A percentile compares a stretch with the other conserved stretches of the same genome.
These are phyloP conservation scores for Panellus pusillus DNA, from an alignment of 768 basidiomycete species.

Conservation along the genomic window DNA sequence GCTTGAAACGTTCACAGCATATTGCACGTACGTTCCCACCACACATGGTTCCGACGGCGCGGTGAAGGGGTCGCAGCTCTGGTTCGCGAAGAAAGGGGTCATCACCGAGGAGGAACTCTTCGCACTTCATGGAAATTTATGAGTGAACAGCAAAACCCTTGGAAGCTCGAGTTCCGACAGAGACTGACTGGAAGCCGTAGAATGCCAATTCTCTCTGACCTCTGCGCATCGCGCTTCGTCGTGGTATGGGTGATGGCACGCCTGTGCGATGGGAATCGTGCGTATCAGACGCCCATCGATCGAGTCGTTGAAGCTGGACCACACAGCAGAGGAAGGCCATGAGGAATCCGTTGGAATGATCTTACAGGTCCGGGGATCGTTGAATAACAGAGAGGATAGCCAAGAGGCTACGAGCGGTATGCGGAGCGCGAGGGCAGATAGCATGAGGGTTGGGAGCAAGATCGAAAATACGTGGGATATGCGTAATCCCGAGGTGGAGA, in stretches of 20 bases:
- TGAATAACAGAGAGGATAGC: background rate
- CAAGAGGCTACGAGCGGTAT: background rate
- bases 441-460: too few species aligned
- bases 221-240: background rate
- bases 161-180: too few species aligned
- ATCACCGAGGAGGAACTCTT: slow-evolving; percentile 23
- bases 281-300: slow-evolving; percentile 8
- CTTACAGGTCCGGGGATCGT: slow-evolving; percentile 2
- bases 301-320: slow-evolving; percentile 4
- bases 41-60: slow-evolving; percentile 8
- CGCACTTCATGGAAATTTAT: background rate
- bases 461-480: too few species aligned
- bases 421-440: background rate
- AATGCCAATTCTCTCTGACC: slow-evolving; percentile 2
- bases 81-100: slow-evolving; percentile 20
- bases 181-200: background rate
- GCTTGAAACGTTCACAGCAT: slow-evolving; percentile 15
- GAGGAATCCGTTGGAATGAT: slow-evolving; percentile 1
- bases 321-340: background rate
- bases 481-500: too few species aligned
- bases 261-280: slow-evolving; percentile 8
- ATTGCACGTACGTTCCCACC: slow-evolving; percentile 22
- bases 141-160: too few species aligned
- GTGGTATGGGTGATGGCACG: slow-evolving; percentile 6
- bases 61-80: slow-evolving; percentile 25